Conservation (phyloP, 345 rosid species). For the Eucalyptus polybractea region DNA sequence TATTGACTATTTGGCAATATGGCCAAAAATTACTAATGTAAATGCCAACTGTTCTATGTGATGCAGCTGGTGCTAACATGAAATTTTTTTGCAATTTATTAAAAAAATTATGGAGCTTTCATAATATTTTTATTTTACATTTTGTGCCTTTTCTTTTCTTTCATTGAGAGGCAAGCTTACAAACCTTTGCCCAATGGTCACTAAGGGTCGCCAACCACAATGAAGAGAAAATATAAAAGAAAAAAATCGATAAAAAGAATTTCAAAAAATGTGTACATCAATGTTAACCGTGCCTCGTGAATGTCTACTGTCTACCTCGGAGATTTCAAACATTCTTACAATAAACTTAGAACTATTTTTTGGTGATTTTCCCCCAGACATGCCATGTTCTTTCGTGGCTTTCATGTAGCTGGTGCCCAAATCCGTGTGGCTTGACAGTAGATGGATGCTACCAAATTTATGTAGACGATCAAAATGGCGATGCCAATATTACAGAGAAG, state of each 20-base stretch:
- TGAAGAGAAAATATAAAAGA: not conserved
- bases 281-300: fast-evolving
- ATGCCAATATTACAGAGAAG: not conserved
- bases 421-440: not conserved
- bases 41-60: fast-evolving
- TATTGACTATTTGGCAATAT: fast-evolving
- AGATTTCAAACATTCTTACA: fast-evolving
- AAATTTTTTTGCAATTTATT: not conserved
- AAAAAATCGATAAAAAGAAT: fast-evolving
- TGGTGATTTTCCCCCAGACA: not conserved
- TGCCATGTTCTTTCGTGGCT: not conserved
- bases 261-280: not conserved
- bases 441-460: not conserved
- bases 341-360: not conserved
- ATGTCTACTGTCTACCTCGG: too few relatives aligned
- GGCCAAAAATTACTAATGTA: fast-evolving
- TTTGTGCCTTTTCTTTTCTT: not conserved
- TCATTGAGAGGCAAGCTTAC: not conserved
- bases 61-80: fast-evolving
- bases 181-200: not conserved
- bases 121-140: not conserved
- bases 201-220: fast-evolving
- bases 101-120: not conserved
- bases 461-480: not conserved
- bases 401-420: not conserved